These are phyloP conservation scores for Ilex paraguariensis DNA, from an alignment of 305 asterid species.

Conservation along the genomic window DNA sequence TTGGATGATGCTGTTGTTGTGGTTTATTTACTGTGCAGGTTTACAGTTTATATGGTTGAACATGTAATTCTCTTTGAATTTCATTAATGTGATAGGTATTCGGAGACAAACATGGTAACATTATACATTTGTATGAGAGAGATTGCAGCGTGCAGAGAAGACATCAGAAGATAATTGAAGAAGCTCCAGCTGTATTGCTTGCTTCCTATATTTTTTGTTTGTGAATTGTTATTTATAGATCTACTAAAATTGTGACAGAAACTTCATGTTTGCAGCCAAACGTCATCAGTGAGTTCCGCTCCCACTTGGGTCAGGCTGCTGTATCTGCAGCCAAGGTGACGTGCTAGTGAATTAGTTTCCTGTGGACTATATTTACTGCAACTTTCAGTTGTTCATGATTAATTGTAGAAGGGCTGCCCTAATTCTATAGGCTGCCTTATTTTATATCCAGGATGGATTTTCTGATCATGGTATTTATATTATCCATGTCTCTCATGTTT, in stretches of 20 bases:
- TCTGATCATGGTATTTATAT: too few species aligned
- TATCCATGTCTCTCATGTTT: too few species aligned
- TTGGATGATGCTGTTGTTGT: too few species aligned
- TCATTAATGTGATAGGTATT: constrained; percentile 51
- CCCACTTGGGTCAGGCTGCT: constrained; percentile 91
- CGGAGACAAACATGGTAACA: constrained; percentile 85
- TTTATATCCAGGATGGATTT: too few species aligned
- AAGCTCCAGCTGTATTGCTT: constrained; percentile 95
- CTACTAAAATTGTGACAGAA: constrained; percentile 20
- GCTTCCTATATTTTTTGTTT: constrained; percentile 8
- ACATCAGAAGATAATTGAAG: constrained; percentile 98
- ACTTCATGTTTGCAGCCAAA: constrained; percentile 68
- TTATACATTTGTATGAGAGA: constrained; percentile 90
- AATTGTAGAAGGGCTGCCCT: too few species aligned
- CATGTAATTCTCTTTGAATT: constrained; percentile 10
- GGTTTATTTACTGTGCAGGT: too few species aligned
- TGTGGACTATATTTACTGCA: constrained; percentile 10
- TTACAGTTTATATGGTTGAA: background rate
- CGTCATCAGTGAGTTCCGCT: constrained; percentile 55
- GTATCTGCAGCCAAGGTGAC: constrained; percentile 97
- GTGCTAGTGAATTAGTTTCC: constrained; percentile 9
- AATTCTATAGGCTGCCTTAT: too few species aligned
- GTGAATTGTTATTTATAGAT: constrained; percentile 18
- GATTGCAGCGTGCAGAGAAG: constrained; percentile 99
- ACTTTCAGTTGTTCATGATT: background rate